Conservation (phyloP, 441 rosid species). For the Cnidoscolus chayamansa region DNA sequence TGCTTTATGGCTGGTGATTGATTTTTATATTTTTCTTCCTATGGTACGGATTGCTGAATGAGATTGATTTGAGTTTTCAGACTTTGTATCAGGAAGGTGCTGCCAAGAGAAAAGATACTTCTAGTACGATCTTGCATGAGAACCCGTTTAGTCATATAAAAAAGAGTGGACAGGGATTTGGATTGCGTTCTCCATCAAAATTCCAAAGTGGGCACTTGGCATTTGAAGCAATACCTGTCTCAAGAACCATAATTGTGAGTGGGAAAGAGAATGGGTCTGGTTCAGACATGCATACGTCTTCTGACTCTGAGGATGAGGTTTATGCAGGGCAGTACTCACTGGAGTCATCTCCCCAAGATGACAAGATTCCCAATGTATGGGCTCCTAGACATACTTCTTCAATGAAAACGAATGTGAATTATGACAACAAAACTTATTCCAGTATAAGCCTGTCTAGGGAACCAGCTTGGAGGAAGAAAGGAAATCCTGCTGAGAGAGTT, state of each 20-base stretch:
- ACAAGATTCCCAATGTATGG: conserved; percentile 29
- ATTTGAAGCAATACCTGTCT: conserved; percentile 29
- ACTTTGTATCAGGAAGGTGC: conserved; percentile 36
- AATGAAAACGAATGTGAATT: background rate
- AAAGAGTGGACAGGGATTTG: conserved; percentile 34
- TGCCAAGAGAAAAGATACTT: conserved; percentile 27
- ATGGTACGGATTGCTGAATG: background rate
- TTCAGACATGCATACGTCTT: conserved; percentile 66
- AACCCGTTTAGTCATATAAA: conserved; percentile 34
- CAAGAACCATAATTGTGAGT: conserved; percentile 31
- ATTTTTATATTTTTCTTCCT: conserved; percentile 6
- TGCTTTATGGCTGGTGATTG: background rate
- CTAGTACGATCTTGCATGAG: conserved; percentile 32
- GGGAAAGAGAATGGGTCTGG: conserved; percentile 38
- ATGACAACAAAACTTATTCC: conserved; percentile 19
- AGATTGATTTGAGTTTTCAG: conserved; percentile 23
- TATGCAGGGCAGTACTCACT: conserved; percentile 40
- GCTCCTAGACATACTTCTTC: background rate
- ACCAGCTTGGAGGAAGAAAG: conserved; percentile 19
- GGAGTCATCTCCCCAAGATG: conserved; percentile 57
- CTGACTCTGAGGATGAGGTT: conserved; percentile 61
- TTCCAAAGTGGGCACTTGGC: conserved; percentile 42
- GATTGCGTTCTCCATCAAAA: conserved; percentile 37
- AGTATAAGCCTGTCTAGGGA: conserved; percentile 27
- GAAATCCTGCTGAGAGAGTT: conserved; percentile 22